Percentiles rank a stretch among this genome's conserved stretches.
Evolutionary conservation across 495 filamentous ascomycete species (phyloP).

Genomic region (Tuber microsphaerosporum): DNA sequence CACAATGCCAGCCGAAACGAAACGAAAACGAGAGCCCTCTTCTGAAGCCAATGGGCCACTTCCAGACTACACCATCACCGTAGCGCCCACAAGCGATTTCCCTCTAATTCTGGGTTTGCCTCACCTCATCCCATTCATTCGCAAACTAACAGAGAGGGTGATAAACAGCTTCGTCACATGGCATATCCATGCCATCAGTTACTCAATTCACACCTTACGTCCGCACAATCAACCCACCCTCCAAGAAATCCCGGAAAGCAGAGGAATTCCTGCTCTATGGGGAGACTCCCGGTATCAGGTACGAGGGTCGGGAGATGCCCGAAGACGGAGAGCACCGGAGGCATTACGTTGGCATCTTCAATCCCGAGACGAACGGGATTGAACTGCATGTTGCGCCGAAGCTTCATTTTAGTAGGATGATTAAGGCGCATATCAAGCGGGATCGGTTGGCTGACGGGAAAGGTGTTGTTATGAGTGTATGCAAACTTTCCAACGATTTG

Average conservation of each 20-base stretch:
- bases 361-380: slow-evolving; percentile 64
- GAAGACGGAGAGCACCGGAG: slow-evolving; percentile 59
- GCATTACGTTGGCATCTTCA: slow-evolving; percentile 81
- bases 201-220: slow-evolving; percentile 30
- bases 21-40: slow-evolving; percentile 29
- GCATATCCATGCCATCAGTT: slow-evolving; percentile 29
- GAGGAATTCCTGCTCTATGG: slow-evolving; percentile 66
- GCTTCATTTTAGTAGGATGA: slow-evolving; percentile 60
- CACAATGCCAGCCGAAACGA: slow-evolving; percentile 29
- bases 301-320: slow-evolving; percentile 66
- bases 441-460: slow-evolving; percentile 45
- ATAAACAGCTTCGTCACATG: slow-evolving; percentile 32
- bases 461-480: slow-evolving; percentile 24
- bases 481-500: neutral
- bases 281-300: slow-evolving; percentile 72
- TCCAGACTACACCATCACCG: slow-evolving; percentile 26
- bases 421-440: slow-evolving; percentile 50
- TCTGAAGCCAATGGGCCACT: neutral
- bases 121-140: neutral
- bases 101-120: slow-evolving; percentile 37
- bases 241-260: slow-evolving; percentile 42
- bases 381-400: slow-evolving; percentile 64
- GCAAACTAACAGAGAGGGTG: slow-evolving; percentile 11
- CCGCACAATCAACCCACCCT: slow-evolving; percentile 6
- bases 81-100: slow-evolving; percentile 21